Evolutionary conservation across 257 asterid species (phyloP), one percentile per base, ranked within the genome.

Genomic region (Orobanche coerulescens): DNA sequence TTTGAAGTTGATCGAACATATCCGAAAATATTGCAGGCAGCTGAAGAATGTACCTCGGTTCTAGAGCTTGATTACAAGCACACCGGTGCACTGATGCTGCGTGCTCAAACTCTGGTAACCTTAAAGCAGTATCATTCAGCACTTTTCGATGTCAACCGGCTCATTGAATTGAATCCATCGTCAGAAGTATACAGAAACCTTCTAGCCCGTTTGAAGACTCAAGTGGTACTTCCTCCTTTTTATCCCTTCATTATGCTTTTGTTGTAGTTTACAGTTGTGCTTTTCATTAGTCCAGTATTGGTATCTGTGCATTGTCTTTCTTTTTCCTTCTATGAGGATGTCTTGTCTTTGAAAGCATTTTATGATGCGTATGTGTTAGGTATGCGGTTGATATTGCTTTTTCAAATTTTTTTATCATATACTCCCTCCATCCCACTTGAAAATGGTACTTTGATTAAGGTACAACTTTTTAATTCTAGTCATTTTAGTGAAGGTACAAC

Each of bases 11-110:
- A 11, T 46, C 18, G 40, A 24, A 19, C 40, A 31, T 34, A 14
- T 44, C 34, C 18, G 60, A 42, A 19, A 64, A 68, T 62, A n/a
- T 44, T 71, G 55, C 80, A 93, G 99, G 99, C 99, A 6, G 94
- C 99, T 37, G 94, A 88, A 69, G 99, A 93, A 68, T 93, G 99
- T 71, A 79, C 97, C n/a, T 83, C 93, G 16, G 99, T 93, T 26
- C 81, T 93, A 65, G 97, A 93, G 75, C 91, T 92, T 66, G 98
- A 92, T 72, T 81, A 81, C 59, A 76, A 88, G 46, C 98, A 92
- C 83, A 88, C 98, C 0, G 98, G 96, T 63, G 98, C 96, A 16
- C 53, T 92, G 71, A 92, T 92, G 98, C 64, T 92, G 76, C 93
- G 98, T 11, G 95, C 96, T 60, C 98, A 92, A 71, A 92, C 98